Percentiles rank a stretch among this genome's conserved stretches.
These are phyloP conservation scores for Curvularia eragrostidis DNA, from an alignment of 2,329 filamentous ascomycete genomes.

Conservation along the genomic window DNA sequence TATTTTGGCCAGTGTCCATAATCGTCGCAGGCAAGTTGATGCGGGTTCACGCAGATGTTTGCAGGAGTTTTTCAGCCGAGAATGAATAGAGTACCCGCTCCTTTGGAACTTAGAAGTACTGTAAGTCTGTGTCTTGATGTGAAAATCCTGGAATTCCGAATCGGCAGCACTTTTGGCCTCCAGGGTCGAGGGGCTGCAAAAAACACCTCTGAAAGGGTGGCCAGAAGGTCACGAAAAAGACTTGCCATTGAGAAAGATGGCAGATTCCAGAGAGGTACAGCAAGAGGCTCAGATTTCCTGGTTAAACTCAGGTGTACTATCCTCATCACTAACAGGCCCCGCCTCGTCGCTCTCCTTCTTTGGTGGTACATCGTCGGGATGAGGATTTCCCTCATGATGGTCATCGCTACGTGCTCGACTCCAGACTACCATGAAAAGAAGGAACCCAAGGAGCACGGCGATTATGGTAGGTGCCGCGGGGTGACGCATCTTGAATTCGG, in stretches of 20 bases:
- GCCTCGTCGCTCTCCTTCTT: constrained; percentile 20
- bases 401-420: constrained; percentile 33
- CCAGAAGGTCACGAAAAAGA: background rate
- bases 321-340: background rate
- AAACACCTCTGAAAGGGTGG: background rate
- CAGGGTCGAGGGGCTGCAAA: background rate
- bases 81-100: too few relatives aligned
- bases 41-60: too few relatives aligned
- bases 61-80: too few relatives aligned
- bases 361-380: constrained; percentile 40
- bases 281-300: background rate
- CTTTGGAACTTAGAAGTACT: too few relatives aligned
- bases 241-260: background rate
- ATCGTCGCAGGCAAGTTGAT: too few relatives aligned
- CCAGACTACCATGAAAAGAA: constrained; percentile 39
- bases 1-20: too few relatives aligned
- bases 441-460: constrained; percentile 41
- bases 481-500: constrained; percentile 38
- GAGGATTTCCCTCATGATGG: constrained; percentile 49
- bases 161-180: too few relatives aligned
- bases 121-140: too few relatives aligned
- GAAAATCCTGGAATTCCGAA: background rate
- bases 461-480: constrained; percentile 45
- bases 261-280: background rate
- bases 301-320: background rate